Percentiles rank a stretch among this genome's conserved stretches.
phyloP scores from a whole-genome alignment of 306 rosid genomes.

The Vicia sativa region DNA sequence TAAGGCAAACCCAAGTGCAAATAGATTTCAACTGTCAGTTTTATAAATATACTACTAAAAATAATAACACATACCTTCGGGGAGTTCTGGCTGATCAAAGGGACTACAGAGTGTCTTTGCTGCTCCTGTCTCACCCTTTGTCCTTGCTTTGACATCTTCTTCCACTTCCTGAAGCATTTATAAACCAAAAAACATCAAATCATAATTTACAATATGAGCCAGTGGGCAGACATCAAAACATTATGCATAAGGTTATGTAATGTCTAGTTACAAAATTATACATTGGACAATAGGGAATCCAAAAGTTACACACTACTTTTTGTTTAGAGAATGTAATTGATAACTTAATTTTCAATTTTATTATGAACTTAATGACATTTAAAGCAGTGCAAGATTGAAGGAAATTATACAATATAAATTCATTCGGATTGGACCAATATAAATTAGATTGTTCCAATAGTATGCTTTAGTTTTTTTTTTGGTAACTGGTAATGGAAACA shows the following conservation, averaged over 20 bases:
- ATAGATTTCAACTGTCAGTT: neutral
- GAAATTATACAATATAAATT: constrained; percentile 6
- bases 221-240: constrained; percentile 9
- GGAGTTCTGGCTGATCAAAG: constrained; percentile 90
- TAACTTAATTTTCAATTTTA: neutral
- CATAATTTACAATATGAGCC: neutral
- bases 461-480: neutral
- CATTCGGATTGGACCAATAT: neutral
- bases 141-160: constrained; percentile 82
- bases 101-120: constrained; percentile 90
- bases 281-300: neutral
- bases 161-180: constrained; percentile 72
- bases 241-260: neutral
- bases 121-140: constrained; percentile 96
- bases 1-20: constrained; percentile 1
- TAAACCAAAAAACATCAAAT: constrained; percentile 10
- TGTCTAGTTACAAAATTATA: constrained; percentile 8
- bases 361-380: constrained; percentile 6
- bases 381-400: constrained; percentile 1
- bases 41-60: neutral
- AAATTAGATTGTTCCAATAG: neutral
- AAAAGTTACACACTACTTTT: neutral
- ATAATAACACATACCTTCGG: constrained; percentile 65
- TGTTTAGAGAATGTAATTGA: neutral
- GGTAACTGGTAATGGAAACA: constrained; percentile 6